A percentile compares a stretch with the other conserved stretches of the same genome.
Conservation (phyloP, 768 basidiomycete species). For the Boletus pseudo-olivaceus region DNA sequence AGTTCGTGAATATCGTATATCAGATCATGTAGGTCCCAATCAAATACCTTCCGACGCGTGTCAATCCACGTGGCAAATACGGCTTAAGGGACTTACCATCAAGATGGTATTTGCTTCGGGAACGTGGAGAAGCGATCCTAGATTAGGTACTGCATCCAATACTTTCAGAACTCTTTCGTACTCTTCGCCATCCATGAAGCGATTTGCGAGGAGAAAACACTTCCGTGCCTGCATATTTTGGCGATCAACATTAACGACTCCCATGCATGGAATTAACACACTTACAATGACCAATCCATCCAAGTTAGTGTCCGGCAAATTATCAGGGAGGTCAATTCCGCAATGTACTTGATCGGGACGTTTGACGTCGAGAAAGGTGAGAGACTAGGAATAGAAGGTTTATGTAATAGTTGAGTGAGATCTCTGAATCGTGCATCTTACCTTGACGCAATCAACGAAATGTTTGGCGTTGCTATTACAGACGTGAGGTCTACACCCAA, state of each 20-base stretch:
- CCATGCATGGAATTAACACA: neutral
- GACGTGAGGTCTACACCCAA: neutral
- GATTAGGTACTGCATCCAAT: neutral
- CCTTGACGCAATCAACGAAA: constrained; percentile 10
- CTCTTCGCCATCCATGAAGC: neutral
- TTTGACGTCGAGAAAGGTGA: constrained; percentile 4
- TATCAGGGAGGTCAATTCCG: neutral
- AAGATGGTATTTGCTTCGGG: neutral
- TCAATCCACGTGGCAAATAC: neutral
- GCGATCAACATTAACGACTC: neutral
- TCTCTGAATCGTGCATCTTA: neutral
- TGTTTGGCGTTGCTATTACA: neutral
- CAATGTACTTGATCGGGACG: neutral
- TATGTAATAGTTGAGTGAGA: neutral
- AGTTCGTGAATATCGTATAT: constrained; percentile 7
- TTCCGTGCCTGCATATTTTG: constrained; percentile 1
- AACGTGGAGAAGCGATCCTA: neutral
- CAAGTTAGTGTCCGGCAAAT: neutral
- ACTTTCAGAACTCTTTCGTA: neutral
- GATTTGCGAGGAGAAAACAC: neutral
- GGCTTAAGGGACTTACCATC: constrained; percentile 2
- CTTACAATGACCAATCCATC: neutral
- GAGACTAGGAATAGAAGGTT: neutral
- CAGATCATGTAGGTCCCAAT: constrained; percentile 5
- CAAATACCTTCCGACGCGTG: constrained; percentile 7